Evolutionary conservation across 176 grass and related monocot genomes (phyloP), one percentile per base, ranked within the genome.

Genomic region (Chloris gayana): DNA sequence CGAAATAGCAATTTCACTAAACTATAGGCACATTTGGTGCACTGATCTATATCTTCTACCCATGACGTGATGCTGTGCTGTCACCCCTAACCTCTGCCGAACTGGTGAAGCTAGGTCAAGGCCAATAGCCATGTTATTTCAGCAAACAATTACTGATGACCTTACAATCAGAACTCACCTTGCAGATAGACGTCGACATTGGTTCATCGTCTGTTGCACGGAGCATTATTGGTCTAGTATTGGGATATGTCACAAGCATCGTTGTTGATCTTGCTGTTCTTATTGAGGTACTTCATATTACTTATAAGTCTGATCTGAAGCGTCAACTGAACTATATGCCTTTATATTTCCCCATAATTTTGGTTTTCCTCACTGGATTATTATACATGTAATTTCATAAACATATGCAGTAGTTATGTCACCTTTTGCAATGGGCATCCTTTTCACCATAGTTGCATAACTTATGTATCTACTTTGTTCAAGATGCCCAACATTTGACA

Each of bases 161-260:
- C 56, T 79, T 64, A 76, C 38, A 44, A 54, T 8, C 25, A 6
- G 14, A 85, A 24, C 87, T 76, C 72, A 78, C 64, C 84, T 25
- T 92, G 87, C 92, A 95, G 95, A 95, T 98, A 83, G 95, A 98
- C 81, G 95, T 98, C 57, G 92, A 98, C 57, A 98, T 98, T 72
- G 95, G 95, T 67, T 98, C 95, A 34, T 98, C 95, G 12, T 93
- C 95, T 34, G 92, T 98, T 65, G 95, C 95, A 67, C 89, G 90
- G 76, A 95, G 92, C 46, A 98, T 98, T 73, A 98, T 98, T 83
- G 85, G 88, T 83, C 84, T 98, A 74, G 95, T 98, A 82, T 80
- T 98, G 78, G 92, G 92, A 87, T 98, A 98, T 73, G 86, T 98
- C 65, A 98, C 95, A 83, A 86, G 90, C 73, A 93, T 98, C 30